Base-by-base conservation (phyloP, 116 monocot species). In the Zostera marina region DNA sequence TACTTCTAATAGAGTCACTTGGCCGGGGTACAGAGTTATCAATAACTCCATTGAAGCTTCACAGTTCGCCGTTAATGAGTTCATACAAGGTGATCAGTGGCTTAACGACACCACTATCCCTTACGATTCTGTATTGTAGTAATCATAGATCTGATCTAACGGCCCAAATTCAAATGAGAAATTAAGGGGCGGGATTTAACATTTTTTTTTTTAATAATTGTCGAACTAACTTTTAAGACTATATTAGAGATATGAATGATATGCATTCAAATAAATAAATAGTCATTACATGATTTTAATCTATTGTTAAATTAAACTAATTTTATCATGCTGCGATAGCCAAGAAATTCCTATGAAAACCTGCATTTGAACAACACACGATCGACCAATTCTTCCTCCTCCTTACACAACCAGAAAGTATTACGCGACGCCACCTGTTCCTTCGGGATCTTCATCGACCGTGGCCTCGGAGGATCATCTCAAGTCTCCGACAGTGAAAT, bases 361-460 rank as follows among this genome's bases (percentile, higher is more conserved):
- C n/a, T n/a, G n/a, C n/a, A n/a, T n/a, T n/a, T n/a, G n/a, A n/a
- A n/a, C n/a, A n/a, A n/a, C n/a, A n/a, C n/a, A n/a, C n/a, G n/a
- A n/a, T n/a, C n/a, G n/a, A n/a, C n/a, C n/a, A n/a, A n/a, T n/a
- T n/a, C n/a, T n/a, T n/a, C n/a, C n/a, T n/a, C n/a, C n/a, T n/a
- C n/a, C n/a, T n/a, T n/a, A n/a, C n/a, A n/a, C n/a, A 76, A 76
- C 45, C 52, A 63, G 39, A 22, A 47, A n/a, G 63, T 76, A 16
- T 58, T 70, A 42, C 56, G 63, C 61, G 43, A 61, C 39, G 80
- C 92, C 2, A 75, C 92, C 0, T 92, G 86, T 78, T 80, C 83
- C 44, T 83, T 87, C 13, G 92, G 55, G 11, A 66, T 92, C 54
- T 69, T 92, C 40, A 56, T 92, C 25, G 92, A 92, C 78, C 80